Base-by-base conservation (phyloP, 1,139 yeast species). In the Sugiyamaella japonica region DNA sequence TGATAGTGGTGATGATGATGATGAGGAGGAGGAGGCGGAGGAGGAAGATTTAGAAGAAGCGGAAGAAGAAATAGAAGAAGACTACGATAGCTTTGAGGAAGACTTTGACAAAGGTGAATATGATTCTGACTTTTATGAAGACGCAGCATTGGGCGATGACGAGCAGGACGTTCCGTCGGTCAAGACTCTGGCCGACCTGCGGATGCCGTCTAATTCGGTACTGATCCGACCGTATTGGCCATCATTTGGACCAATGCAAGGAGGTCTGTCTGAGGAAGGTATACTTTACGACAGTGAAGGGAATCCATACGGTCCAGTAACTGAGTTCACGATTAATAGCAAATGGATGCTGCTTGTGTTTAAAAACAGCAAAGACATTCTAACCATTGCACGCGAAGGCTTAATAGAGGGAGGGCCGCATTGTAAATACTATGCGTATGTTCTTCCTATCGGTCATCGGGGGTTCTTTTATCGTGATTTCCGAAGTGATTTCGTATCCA, bases 141-240 rank as follows among this genome's bases (percentile, higher is more conserved):
- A 36, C 32, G 39, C 31, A 12, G 43, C 43, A 2, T 42, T 40
- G 9, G 52, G 40, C 10, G 44, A 48, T 5, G 54, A 48, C 2
- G 41, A 54, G 58, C 29, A n/a, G n/a, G n/a, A n/a, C n/a, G n/a
- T n/a, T n/a, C 59, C 47, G 16, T 45, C 59, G 1, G 39, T 60
- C 2, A 60, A 50, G 1, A 50, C 56, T 8, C 44, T 50, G 36
- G 49, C 44, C 1, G 52, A 53, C n/a, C 56, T 57, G 32, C 48
- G 51, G 20, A 50, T 61, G 56, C 60, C 61, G 3, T 48, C 42
- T 5, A 57, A 61, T 44, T 50, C 63, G 4, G 48, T 61, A 15
- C 38, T 60, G 20, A 52, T 60, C 1, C 40, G 55, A 12, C 48
- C 60, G 9, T 53, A 51, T 23, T 32, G 52, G 34, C 49, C 54